Base-by-base conservation (phyloP, 768 basidiomycete species). In the Sarcodon sp. region DNA sequence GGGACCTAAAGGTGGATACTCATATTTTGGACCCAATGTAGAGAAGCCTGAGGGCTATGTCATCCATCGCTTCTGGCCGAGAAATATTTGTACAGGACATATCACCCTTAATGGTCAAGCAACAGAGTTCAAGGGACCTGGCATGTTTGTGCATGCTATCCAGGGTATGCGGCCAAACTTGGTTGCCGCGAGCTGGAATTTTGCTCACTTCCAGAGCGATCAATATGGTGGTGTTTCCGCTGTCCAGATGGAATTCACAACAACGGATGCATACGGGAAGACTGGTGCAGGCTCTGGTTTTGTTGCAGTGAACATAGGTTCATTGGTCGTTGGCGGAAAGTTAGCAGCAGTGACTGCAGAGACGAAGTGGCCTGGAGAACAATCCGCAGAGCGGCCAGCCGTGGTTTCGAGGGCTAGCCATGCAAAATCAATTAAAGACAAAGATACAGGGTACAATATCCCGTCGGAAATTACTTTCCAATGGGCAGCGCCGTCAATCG, bases 101-200 rank as follows among this genome's bases (percentile, higher is more conserved):
- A 58, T 93, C 62, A 76, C 86, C 44, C 62, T 69, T 53, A 74
- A 79, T 33, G 87, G 87, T 39, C 65, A 76, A 49, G 82, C 82
- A 6, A 65, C 68, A 48, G 44, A 68, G 7, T 65, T 78, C 47
- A 62, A 74, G 33, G 87, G 85, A 39, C 67, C 74, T 35, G 88
- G 89, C 31, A 87, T 91, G 84, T 80, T 94, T 63, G 75, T 93
- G 15, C 88, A 94, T 63, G 94, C 94, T 41, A 96, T 98, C 61
- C 94, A 98, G 62, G 96, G 94, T 62, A 94, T 99, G 90, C 78
- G 91, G 7, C 92, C 94, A 44, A 87, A 99, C 65, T 75, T 90
- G 48, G 79, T 96, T 56, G 96, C 96, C 11, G 71, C 87, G 15
- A 67, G 84, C 7, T 99, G 96, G 96, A 97, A 98, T 69, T 99